Evolutionary conservation across 2,329 filamentous ascomycete genomes (phyloP), one percentile per base, ranked within the genome.

Genomic region (Botrytis galanthina): DNA sequence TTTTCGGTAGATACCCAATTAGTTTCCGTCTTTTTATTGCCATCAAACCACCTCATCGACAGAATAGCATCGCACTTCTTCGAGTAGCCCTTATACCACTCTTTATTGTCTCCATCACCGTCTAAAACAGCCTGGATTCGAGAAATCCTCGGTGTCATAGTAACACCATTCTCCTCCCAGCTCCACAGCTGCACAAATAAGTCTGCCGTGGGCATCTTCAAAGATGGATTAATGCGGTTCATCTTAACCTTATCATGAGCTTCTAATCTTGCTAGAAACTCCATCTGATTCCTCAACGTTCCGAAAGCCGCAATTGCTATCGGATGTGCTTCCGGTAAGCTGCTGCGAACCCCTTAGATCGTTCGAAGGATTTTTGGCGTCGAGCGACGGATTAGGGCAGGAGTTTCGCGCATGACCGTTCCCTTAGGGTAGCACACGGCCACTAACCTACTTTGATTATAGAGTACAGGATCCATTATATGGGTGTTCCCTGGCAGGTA

Each of bases 141-240:
- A n/a, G 63, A 35, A 46, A n/a, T 14, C 26, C 29, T 66, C n/a
- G 63, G 63, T n/a, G 7, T 51, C 63, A 66, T 66, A 22, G 46
- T 48, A 12, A 37, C 22, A 5, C 44, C 63, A n/a, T 51, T 35
- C 26, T 51, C 44, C 44, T 46, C 46, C 63, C 63, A 66, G 9
- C 63, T 46, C 63, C 63, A 66, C 35, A 48, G 46, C 22, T 66
- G 44, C n/a, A 46, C 63, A 66, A 66, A 51, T 14, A 29, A 66
- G 20, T 51, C 63, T 26, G 63, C 63, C 26, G 63, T 9, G 14
- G 63, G 44, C 14, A 66, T 37, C 14, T 48, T 66, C 12, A 51
- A 37, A n/a, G 22, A 44, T 37, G 32, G 44, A 35, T 66, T 66
- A n/a, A 66, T 66, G 29, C 32, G 63, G 8, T n/a, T 5, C 32